Evolutionary conservation across 148 eudicot species (phyloP).

Genomic region (Tetragonia tetragonoides): DNA sequence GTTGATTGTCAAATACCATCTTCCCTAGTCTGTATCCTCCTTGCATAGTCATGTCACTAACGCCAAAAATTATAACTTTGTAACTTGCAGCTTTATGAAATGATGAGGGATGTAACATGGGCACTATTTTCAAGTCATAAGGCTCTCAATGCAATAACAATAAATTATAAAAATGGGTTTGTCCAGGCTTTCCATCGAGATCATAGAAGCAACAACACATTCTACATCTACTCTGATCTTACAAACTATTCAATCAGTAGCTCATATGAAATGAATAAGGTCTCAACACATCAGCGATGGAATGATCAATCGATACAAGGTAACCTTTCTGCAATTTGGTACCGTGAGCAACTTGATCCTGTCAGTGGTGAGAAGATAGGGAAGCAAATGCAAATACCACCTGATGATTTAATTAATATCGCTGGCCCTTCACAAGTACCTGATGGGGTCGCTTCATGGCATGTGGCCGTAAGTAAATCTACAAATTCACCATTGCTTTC

Average conservation of each 20-base stretch:
- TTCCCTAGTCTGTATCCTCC: neutral
- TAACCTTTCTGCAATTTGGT: conserved; percentile 86
- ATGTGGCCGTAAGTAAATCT: conserved; percentile 84
- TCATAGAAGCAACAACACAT: conserved; percentile 72
- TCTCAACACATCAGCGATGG: conserved; percentile 72
- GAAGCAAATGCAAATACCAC: conserved; percentile 55
- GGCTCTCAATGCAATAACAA: conserved; percentile 78
- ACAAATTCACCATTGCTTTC: conserved; percentile 84
- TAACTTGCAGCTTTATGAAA: conserved; percentile 73
- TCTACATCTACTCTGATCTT: conserved; percentile 84
- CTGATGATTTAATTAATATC: conserved; percentile 81
- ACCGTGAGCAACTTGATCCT: conserved; percentile 78
- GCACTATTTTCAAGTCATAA: conserved; percentile 77
- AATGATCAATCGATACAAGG: conserved; percentile 63
- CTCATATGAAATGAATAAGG: conserved; percentile 35
- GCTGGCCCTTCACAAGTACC: conserved; percentile 97
- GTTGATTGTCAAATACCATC: conserved; percentile 29
- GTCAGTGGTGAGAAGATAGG: conserved; percentile 64
- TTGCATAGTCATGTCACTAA: neutral
- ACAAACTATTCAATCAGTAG: conserved; percentile 64
- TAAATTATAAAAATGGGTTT: conserved; percentile 81
- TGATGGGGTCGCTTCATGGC: conserved; percentile 95
- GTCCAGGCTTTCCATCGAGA: conserved; percentile 97
- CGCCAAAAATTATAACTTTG: neutral
- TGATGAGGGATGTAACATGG: conserved; percentile 91